Conservation (phyloP, 106 monocot species). For the Acorus calamus region DNA sequence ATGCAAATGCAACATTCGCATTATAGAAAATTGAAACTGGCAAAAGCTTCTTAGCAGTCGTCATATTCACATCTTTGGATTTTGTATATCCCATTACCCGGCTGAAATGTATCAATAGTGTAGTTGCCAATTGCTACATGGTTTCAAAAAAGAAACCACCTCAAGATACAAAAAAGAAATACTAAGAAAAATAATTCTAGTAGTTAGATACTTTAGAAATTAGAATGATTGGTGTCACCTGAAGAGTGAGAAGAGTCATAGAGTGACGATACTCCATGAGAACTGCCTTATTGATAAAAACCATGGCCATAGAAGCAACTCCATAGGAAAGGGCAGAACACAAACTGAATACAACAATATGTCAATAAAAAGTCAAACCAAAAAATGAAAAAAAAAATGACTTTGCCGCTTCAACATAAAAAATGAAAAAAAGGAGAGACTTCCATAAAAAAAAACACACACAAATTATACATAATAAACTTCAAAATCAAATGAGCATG, state of each 20-base stretch:
- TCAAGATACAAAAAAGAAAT: not conserved
- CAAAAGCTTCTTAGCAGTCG: constrained; percentile 84
- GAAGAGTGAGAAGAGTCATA: constrained; percentile 87
- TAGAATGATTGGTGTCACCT: constrained; percentile 31
- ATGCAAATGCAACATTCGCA: constrained; percentile 95
- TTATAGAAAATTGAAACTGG: constrained; percentile 91
- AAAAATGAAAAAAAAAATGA: not conserved
- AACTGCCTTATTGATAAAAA: constrained; percentile 97
- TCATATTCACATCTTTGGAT: constrained; percentile 38
- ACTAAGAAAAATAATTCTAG: no score
- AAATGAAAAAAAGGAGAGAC: no score
- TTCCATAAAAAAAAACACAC: no score
- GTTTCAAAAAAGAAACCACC: constrained; percentile 1
- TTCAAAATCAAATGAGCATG: no score
- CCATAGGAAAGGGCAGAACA: constrained; percentile 81
- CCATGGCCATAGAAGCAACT: constrained; percentile 92
- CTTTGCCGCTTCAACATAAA: not conserved
- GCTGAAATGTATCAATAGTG: constrained; percentile 64
- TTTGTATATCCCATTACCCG: constrained; percentile 44
- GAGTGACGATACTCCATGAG: constrained; percentile 92
- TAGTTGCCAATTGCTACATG: constrained; percentile 65
- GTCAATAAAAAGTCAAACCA: constrained; percentile 3
- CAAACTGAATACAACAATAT: constrained; percentile 24
- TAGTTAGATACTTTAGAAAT: not conserved
- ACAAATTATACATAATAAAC: no score